Evolutionary conservation across 2,329 filamentous ascomycete species (phyloP).

Genomic region (Phialocephala subalpina): DNA sequence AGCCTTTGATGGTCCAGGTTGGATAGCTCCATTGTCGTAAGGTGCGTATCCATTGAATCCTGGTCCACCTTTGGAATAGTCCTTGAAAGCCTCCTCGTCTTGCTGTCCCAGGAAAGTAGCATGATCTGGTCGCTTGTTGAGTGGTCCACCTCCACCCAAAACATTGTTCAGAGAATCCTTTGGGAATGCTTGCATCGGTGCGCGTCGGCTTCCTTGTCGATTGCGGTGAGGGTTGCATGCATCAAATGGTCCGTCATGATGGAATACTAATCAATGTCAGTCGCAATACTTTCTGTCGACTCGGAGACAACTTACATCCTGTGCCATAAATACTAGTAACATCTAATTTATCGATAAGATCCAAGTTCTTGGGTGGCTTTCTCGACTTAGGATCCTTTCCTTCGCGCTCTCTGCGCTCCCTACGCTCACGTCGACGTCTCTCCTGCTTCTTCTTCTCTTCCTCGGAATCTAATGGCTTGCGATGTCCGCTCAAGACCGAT

Average conservation of each 20-base stretch:
- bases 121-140: constrained; percentile 84
- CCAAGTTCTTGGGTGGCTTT: constrained; percentile 60
- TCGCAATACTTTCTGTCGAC: background rate
- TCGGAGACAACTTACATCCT: constrained; percentile 69
- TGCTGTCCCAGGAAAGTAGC: constrained; percentile 84
- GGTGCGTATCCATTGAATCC: constrained; percentile 51
- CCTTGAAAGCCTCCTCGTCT: constrained; percentile 85
- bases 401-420: constrained; percentile 48
- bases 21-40: constrained; percentile 51
- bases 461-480: constrained; percentile 64
- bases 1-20: constrained; percentile 40
- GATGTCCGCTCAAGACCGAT: constrained; percentile 66
- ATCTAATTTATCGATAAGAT: constrained; percentile 96
- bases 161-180: constrained; percentile 93
- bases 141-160: constrained; percentile 84
- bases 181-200: constrained; percentile 96
- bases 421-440: constrained; percentile 57
- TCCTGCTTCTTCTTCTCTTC: constrained; percentile 67
- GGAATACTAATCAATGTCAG: constrained; percentile 73
- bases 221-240: constrained; percentile 96
- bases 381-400: constrained; percentile 49
- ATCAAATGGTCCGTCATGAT: constrained; percentile 97
- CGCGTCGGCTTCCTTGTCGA: constrained; percentile 79
- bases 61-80: constrained; percentile 64
- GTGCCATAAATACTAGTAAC: constrained; percentile 95